Evolutionary conservation across 345 rosid species (phyloP).

Genomic region (Citrus trifoliata): DNA sequence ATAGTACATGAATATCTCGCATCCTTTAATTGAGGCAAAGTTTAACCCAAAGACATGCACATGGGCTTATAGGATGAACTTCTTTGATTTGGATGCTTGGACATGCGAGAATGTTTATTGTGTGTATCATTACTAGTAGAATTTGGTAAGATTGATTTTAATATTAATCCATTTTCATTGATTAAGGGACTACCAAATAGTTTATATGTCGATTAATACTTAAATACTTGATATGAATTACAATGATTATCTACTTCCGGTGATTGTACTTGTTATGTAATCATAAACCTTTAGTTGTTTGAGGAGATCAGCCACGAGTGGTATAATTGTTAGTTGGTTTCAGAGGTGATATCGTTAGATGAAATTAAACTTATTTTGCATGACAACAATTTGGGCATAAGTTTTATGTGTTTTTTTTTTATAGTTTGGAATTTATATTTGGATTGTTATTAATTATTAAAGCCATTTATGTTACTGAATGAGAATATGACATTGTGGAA

Average conservation of each 20-base stretch:
- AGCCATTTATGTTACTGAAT: not conserved
- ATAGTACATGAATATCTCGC: too few relatives aligned
- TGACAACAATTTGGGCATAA: too few relatives aligned
- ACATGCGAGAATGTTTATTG: constrained; percentile 57
- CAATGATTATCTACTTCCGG: too few relatives aligned
- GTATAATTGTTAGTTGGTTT: too few relatives aligned
- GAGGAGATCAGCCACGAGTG: too few relatives aligned
- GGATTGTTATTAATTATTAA: not conserved
- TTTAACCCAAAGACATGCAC: too few relatives aligned
- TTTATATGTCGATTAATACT: not conserved
- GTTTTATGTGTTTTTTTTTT: too few relatives aligned
- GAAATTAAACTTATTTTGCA: too few relatives aligned
- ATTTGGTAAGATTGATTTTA: constrained; percentile 50
- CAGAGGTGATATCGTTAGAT: too few relatives aligned
- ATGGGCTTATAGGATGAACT: constrained; percentile 89
- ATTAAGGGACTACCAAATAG: not conserved
- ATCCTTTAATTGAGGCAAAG: too few relatives aligned
- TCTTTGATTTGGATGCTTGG: constrained; percentile 98
- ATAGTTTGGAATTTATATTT: too few relatives aligned
- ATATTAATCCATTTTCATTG: not conserved
- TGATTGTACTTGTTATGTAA: not conserved
- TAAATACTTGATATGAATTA: not conserved
- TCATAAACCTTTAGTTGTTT: not conserved
- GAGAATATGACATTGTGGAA: too few relatives aligned
- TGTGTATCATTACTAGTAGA: constrained; percentile 89